phyloP scores from a whole-genome alignment of 2,329 filamentous ascomycete genomes.

The Fusarium incarnatum region DNA sequence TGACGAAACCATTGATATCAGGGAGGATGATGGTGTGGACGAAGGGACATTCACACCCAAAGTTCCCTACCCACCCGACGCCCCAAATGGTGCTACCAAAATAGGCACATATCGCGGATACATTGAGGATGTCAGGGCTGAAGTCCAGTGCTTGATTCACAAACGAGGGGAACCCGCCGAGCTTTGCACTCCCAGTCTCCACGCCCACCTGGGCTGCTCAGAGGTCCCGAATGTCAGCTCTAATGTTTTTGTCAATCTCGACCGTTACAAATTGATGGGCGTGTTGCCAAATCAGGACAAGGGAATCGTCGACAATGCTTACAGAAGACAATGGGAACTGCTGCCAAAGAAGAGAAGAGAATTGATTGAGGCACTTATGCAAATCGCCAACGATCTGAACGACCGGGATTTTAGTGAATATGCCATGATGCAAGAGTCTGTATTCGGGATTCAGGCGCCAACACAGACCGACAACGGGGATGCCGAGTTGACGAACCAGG shows the following conservation, averaged over 20 bases:
- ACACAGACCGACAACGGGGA: conserved; percentile 47
- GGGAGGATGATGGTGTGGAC: conserved; percentile 55
- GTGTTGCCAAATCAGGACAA: conserved; percentile 52
- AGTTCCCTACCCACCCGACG: conserved; percentile 49
- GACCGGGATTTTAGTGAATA: conserved; percentile 53
- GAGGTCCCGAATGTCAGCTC: conserved; percentile 47
- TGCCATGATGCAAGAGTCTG: conserved; percentile 54
- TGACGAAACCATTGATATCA: conserved; percentile 52
- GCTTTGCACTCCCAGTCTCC: conserved; percentile 50
- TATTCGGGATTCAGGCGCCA: conserved; percentile 54
- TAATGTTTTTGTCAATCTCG: conserved; percentile 48
- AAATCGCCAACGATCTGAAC: conserved; percentile 51
- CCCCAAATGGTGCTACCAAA: conserved; percentile 52
- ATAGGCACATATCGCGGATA: conserved; percentile 59
- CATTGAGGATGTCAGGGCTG: conserved; percentile 62
- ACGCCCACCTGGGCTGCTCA: conserved; percentile 48
- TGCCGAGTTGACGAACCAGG: conserved; percentile 49
- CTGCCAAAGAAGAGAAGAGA: conserved; percentile 47
- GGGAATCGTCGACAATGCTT: conserved; percentile 54
- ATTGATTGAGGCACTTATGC: conserved; percentile 51
- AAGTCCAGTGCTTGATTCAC: conserved; percentile 59
- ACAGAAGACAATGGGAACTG: conserved; percentile 56
- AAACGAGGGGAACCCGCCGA: conserved; percentile 50
- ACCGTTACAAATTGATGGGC: conserved; percentile 53
- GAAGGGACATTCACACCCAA: conserved; percentile 54